These are phyloP conservation scores for Fusarium tupiense DNA, from an alignment of 2,329 filamentous ascomycete species.

Conservation along the genomic window DNA sequence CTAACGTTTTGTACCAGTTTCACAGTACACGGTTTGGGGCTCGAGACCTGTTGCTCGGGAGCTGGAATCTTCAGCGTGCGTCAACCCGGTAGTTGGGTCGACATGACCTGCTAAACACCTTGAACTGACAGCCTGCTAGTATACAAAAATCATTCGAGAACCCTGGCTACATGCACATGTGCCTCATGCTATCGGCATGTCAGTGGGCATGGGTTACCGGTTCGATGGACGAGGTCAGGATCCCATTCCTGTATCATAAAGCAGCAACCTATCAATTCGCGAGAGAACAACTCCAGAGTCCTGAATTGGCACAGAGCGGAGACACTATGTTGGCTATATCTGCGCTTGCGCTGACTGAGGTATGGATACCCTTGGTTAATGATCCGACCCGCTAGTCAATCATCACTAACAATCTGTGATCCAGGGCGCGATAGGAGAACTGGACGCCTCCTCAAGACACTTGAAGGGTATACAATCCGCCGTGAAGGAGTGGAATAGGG, in stretches of 20 bases:
- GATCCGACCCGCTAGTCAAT: neutral
- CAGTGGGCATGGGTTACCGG: conserved; percentile 59
- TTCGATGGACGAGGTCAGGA: conserved; percentile 55
- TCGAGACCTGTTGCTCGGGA: conserved; percentile 52
- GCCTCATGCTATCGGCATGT: conserved; percentile 55
- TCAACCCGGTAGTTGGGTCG: conserved; percentile 9
- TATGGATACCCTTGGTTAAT: conserved; percentile 32
- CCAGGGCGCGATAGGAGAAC: conserved; percentile 55
- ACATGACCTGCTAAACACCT: neutral
- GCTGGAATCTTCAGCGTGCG: conserved; percentile 45
- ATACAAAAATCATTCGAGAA: conserved; percentile 56
- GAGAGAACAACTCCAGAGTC: conserved; percentile 53
- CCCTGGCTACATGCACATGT: conserved; percentile 57
- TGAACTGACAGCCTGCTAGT: conserved; percentile 42
- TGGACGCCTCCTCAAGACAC: conserved; percentile 56
- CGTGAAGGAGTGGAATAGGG: conserved; percentile 35
- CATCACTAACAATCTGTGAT: conserved; percentile 17
- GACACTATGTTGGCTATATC: conserved; percentile 56
- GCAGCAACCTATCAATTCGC: conserved; percentile 58
- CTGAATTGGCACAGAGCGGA: conserved; percentile 52
- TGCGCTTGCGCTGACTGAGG: conserved; percentile 56
- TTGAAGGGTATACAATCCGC: conserved; percentile 51
- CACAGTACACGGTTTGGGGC: conserved; percentile 54
- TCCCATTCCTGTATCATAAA: conserved; percentile 59
- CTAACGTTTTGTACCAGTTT: conserved; percentile 46